Base-by-base conservation (phyloP, 768 basidiomycete genomes). In the Termitomyces sp. region DNA sequence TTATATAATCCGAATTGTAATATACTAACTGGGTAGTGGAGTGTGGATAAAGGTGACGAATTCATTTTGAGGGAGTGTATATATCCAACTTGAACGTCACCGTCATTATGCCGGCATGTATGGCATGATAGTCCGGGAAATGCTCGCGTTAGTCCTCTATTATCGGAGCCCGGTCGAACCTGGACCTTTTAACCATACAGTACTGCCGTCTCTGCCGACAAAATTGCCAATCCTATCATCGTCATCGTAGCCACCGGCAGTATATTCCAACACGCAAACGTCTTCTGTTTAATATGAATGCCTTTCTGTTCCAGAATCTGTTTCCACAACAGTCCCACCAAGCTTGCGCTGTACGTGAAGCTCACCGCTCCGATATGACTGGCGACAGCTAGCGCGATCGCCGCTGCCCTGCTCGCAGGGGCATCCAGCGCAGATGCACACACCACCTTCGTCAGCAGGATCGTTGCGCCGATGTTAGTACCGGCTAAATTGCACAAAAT, bases 311-410 rank as follows among this genome's bases (percentile, higher is more conserved):
- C 65, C 54, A 96, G 73, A 56, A 96, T 92, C 16, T 75, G 67
- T 22, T 77, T 73, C 94, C 95, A 98, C 16, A 97, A 76, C 44
- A 98, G 73, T 0, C 94, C 94, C 0, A 93, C 94, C 16, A 97
- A 81, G 55, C 89, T 92, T 0, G 91, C 92, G 6, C 88, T 87
- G 67, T 94, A 95, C 9, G 92, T 90, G 67, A 91, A 87, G 60
- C 86, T 89, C 63, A 95, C 88, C 1, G 95, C 95, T 13, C 95
- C 95, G 35, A 92, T 87, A 70, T 97, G 97, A 56, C 85, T 88
- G 3, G 90, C 88, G 0, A 97, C 79, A 7, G 94, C 94, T 13
- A 97, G 80, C 0, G 92, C 81, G 49, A 86, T 81, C 0, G 81
- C 85, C 1, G 85, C 87, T 0, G 81, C 85, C 18, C 81, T 77